A percentile compares a stretch with the other conserved stretches of the same genome.
phyloP scores from a whole-genome alignment of 1,284 basidiomycete genomes.

The Cutaneotrichosporon curvatum region DNA sequence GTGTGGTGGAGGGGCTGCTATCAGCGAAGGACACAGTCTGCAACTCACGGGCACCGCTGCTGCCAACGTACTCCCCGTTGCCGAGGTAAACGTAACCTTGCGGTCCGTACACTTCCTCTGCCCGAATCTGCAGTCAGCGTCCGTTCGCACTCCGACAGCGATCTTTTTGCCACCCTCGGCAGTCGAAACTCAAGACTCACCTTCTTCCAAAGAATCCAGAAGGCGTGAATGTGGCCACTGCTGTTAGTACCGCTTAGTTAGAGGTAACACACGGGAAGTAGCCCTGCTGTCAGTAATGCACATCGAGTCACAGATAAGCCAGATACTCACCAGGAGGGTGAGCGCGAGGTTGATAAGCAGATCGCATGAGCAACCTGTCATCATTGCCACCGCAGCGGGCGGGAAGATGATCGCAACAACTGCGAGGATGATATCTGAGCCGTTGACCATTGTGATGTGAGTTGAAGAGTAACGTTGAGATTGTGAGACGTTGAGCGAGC shows the following conservation, averaged over 20 bases:
- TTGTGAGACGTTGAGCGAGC: not conserved
- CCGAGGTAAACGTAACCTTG: constrained; percentile 54
- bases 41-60: constrained; percentile 2
- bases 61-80: constrained; percentile 39
- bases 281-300: constrained; percentile 15
- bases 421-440: constrained; percentile 38
- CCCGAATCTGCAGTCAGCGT: constrained; percentile 51
- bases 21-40: not conserved
- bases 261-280: constrained; percentile 19
- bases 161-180: not conserved
- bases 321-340: constrained; percentile 17
- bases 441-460: constrained; percentile 35
- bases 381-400: constrained; percentile 56
- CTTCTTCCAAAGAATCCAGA: constrained; percentile 48
- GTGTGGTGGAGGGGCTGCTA: not conserved
- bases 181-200: not conserved
- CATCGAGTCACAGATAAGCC: not conserved
- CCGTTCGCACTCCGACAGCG: too few relatives aligned
- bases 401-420: constrained; percentile 56
- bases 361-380: constrained; percentile 71
- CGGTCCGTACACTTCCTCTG: constrained; percentile 64
- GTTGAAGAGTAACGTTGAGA: not conserved
- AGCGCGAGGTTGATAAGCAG: constrained; percentile 65
- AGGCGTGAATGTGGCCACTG: constrained; percentile 48
- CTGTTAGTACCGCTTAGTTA: too few relatives aligned